phyloP scores from a whole-genome alignment of 805 yeast genomes.

The Sporopachydermia quercuum region DNA sequence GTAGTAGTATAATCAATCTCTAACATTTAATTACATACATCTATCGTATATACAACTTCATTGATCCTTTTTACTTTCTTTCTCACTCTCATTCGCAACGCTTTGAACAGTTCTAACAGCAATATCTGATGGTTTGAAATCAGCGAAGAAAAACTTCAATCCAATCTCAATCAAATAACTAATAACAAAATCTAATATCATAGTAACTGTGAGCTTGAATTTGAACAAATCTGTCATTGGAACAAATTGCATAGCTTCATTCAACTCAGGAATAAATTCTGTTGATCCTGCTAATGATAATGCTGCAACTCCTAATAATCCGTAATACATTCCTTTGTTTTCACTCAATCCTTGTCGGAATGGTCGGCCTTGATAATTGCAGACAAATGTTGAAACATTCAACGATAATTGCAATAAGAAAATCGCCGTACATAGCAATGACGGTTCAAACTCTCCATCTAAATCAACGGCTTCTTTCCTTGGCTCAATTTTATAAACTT shows the following conservation, averaged over 20 bases:
- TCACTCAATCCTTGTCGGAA: slow-evolving; percentile 82
- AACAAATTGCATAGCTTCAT: slow-evolving; percentile 83
- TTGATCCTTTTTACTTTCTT: background rate
- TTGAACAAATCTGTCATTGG: slow-evolving; percentile 70
- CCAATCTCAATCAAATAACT: slow-evolving; percentile 66
- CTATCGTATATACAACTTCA: background rate
- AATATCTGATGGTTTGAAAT: slow-evolving; percentile 83
- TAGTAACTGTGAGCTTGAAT: slow-evolving; percentile 53
- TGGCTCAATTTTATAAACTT: slow-evolving; percentile 81
- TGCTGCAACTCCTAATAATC: slow-evolving; percentile 79
- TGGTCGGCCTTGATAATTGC: slow-evolving; percentile 94
- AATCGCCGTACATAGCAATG: slow-evolving; percentile 90
- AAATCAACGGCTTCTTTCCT: slow-evolving; percentile 81
- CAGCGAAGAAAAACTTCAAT: slow-evolving; percentile 80
- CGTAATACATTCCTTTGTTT: slow-evolving; percentile 95
- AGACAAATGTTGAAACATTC: slow-evolving; percentile 95
- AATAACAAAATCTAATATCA: slow-evolving; percentile 61
- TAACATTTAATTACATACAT: background rate
- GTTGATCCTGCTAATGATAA: slow-evolving; percentile 86
- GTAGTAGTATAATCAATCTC: background rate
- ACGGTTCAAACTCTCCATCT: slow-evolving; percentile 78
- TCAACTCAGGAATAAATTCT: slow-evolving; percentile 87
- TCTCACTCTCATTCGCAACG: no score
- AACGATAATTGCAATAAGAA: slow-evolving; percentile 88
- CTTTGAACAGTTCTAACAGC: slow-evolving; percentile 28